Evolutionary conservation across 2,329 filamentous ascomycete species (phyloP).

Genomic region (Trichoderma sp.): DNA sequence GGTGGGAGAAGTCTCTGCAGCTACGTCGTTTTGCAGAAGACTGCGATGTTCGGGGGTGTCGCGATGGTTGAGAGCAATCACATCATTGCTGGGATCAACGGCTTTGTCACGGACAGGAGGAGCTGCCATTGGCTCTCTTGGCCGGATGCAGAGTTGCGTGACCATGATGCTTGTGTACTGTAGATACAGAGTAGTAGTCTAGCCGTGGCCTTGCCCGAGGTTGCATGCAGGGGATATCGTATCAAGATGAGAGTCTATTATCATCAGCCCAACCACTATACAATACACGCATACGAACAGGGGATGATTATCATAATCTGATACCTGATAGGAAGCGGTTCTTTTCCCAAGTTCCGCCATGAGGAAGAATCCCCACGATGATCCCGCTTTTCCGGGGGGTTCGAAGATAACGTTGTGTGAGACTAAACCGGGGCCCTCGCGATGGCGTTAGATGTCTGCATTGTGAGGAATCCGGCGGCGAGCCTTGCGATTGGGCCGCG

Average conservation of each 20-base stretch:
- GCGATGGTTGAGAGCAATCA: slow-evolving; percentile 25
- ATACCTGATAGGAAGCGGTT: background rate
- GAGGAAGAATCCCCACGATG: background rate
- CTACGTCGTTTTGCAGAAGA: background rate
- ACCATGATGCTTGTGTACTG: background rate
- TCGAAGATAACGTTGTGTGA: slow-evolving; percentile 9
- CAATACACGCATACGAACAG: background rate
- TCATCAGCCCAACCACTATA: background rate
- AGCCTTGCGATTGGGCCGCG: slow-evolving; percentile 13
- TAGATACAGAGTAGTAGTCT: background rate
- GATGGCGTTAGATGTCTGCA: slow-evolving; percentile 27
- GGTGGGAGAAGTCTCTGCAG: background rate
- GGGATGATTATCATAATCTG: background rate
- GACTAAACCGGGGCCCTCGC: slow-evolving; percentile 8
- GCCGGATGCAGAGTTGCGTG: background rate
- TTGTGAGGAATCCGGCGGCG: slow-evolving; percentile 21
- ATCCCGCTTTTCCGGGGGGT: background rate
- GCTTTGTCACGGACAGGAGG: background rate
- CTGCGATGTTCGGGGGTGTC: slow-evolving; percentile 12
- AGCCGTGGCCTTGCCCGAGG: background rate
- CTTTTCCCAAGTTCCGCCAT: background rate
- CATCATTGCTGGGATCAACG: slow-evolving; percentile 18
- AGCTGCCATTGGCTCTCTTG: slow-evolving; percentile 5
- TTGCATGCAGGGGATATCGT: slow-evolving; percentile 4
- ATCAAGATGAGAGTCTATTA: background rate